phyloP scores from a whole-genome alignment of 495 filamentous ascomycete genomes.

The Hyaloscypha bicolor region DNA sequence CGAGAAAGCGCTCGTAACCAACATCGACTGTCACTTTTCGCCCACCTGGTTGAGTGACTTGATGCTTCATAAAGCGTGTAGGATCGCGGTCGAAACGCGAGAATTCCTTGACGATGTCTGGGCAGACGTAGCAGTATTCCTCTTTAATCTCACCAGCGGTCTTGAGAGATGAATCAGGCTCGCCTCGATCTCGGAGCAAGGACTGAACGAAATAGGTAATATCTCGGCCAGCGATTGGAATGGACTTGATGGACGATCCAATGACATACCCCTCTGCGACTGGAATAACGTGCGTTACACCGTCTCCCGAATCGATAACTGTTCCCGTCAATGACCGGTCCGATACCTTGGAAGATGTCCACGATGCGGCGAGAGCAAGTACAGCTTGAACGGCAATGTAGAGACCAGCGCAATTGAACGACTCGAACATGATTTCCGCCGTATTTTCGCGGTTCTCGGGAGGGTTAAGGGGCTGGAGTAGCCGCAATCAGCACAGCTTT shows the following conservation, averaged over 20 bases:
- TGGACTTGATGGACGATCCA: conserved; percentile 97
- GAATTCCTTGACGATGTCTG: conserved; percentile 98
- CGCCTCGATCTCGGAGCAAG: conserved; percentile 91
- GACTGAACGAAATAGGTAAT: conserved; percentile 99
- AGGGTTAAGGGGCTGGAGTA: conserved; percentile 82
- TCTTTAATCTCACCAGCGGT: conserved; percentile 98
- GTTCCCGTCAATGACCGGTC: conserved; percentile 97
- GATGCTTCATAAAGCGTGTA: conserved; percentile 86
- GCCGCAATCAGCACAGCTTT: conserved; percentile 6
- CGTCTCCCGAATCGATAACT: conserved; percentile 96
- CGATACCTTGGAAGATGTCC: conserved; percentile 96
- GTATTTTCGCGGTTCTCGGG: conserved; percentile 99
- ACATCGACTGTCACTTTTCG: conserved; percentile 84
- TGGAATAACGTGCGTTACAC: conserved; percentile 98
- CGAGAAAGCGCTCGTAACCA: conserved; percentile 96
- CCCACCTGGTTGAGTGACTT: conserved; percentile 83
- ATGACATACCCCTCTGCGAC: conserved; percentile 99
- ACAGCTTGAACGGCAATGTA: conserved; percentile 99
- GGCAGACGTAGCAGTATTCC: conserved; percentile 96
- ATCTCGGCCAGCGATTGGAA: conserved; percentile 94
- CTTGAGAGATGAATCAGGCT: conserved; percentile 95
- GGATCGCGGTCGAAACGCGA: conserved; percentile 89
- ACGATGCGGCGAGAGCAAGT: conserved; percentile 92
- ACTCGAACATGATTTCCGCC: conserved; percentile 99
- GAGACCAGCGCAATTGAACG: conserved; percentile 97